Evolutionary conservation across 139 green algal species (phyloP), one percentile per base, ranked within the genome.

Genomic region (Asterochloris erici): DNA sequence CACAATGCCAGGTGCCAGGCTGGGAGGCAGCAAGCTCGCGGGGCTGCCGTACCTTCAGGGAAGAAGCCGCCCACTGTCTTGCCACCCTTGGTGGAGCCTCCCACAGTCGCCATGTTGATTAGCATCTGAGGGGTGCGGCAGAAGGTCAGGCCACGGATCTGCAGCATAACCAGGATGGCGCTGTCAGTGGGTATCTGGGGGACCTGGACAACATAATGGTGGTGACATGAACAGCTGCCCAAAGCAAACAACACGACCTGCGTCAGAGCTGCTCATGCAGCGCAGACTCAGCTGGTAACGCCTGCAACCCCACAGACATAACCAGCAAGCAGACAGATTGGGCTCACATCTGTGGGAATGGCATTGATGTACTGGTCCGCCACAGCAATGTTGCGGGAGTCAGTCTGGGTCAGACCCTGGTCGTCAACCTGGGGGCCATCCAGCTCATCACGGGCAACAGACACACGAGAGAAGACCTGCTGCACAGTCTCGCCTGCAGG

Each of bases 91-190:
- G 38, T 54, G 38, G 73, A 23, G n/a, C 64, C 79, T 12, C 87
- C 87, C 23, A 88, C 73, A 12, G 86, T 87, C 60, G 89, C 69
- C 70, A 90, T 89, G 81, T 87, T 87, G 66, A 90, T 86, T 66
- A 76, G 68, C 79, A 77, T 63, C 74, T 88, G 84, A 17, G 86
- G 86, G 9, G 86, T 87, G 64, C 84, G 82, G 2, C 73, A 74
- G 16, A 88, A 83, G 24, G 86, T 90, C 17, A 90, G 78, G 21
- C 86, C 86, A 17, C 85, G 84, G 38, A 54, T 54, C 38, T 54
- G 38, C 38, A 54, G 38, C 38, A 54, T 6, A 6, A 54, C 38
- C 38, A 54, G 38, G 38, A 54, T 54, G 38, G 38, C 38, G 38
- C 6, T 54, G 38, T 54, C 38, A 54, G 38, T 6, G 6, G 38